Conservation (phyloP, 257 asterid genomes). For the Jacaranda copaia region DNA sequence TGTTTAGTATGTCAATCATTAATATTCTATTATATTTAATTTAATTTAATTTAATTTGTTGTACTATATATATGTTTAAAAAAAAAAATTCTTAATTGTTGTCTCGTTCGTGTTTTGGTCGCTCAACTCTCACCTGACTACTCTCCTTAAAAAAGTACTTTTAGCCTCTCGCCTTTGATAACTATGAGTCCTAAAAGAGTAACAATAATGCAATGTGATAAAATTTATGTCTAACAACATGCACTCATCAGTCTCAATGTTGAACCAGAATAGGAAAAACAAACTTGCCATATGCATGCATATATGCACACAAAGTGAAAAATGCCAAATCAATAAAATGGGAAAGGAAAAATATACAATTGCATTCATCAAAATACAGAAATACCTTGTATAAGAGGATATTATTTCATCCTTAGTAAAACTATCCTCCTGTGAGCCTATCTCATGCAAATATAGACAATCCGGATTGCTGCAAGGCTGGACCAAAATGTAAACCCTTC, state of each 20-base stretch:
- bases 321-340: conserved; percentile 12
- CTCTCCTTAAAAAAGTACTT: no score
- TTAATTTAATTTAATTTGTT: no score
- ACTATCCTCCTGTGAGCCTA: conserved; percentile 89
- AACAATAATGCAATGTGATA: conserved; percentile 8
- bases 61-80: no score
- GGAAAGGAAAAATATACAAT: background rate
- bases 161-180: no score
- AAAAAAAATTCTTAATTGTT: no score
- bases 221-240: background rate
- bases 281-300: background rate
- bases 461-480: conserved; percentile 96
- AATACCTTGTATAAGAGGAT: conserved; percentile 87
- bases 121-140: no score
- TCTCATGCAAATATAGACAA: conserved; percentile 88
- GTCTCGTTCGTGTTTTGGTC: no score
- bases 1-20: no score
- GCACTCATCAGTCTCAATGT: background rate
- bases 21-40: no score
- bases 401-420: conserved; percentile 91
- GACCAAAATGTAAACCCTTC: conserved; percentile 35
- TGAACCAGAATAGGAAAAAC: conserved; percentile 12
- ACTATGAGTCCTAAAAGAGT: background rate
- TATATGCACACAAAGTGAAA: background rate
- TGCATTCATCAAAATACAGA: conserved; percentile 20